Evolutionary conservation across 2,329 filamentous ascomycete genomes (phyloP).

Genomic region (Trichophyton schoenleinii): DNA sequence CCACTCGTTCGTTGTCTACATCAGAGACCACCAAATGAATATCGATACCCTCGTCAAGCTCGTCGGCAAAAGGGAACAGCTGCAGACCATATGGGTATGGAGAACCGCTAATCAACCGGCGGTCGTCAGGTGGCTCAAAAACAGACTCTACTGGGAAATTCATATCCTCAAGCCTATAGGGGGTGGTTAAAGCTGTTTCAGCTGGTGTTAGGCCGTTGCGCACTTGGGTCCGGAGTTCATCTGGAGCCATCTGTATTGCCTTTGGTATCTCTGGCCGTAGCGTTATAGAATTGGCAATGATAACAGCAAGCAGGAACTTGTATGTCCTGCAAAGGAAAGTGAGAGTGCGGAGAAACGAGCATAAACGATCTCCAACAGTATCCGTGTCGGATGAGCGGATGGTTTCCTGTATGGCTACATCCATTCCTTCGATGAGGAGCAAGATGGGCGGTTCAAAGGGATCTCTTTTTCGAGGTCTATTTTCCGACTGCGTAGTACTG

Average conservation of each 20-base stretch:
- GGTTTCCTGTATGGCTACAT: constrained; percentile 25
- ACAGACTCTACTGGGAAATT: not conserved
- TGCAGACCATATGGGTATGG: constrained; percentile 7
- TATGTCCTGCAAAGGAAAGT: constrained; percentile 24
- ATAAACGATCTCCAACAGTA: constrained; percentile 23
- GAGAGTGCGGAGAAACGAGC: constrained; percentile 22
- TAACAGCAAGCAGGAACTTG: constrained; percentile 20
- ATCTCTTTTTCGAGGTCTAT: not conserved
- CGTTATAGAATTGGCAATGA: constrained; percentile 27
- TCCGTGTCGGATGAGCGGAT: constrained; percentile 25
- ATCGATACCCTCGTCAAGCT: constrained; percentile 30
- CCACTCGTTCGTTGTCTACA: constrained; percentile 17
- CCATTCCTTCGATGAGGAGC: constrained; percentile 27
- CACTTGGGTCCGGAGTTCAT: not conserved
- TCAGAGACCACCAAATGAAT: constrained; percentile 27
- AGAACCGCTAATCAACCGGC: not conserved
- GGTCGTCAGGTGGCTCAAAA: not conserved
- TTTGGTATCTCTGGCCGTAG: constrained; percentile 8
- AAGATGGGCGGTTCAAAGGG: constrained; percentile 12
- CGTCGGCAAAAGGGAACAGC: constrained; percentile 23
- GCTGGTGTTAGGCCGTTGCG: not conserved
- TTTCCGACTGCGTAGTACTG: not conserved
- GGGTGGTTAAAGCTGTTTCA: not conserved
- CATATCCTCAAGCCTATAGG: not conserved
- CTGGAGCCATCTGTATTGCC: not conserved